phyloP scores from a whole-genome alignment of 2,329 filamentous ascomycete genomes.

The Blastomyces parvus region DNA sequence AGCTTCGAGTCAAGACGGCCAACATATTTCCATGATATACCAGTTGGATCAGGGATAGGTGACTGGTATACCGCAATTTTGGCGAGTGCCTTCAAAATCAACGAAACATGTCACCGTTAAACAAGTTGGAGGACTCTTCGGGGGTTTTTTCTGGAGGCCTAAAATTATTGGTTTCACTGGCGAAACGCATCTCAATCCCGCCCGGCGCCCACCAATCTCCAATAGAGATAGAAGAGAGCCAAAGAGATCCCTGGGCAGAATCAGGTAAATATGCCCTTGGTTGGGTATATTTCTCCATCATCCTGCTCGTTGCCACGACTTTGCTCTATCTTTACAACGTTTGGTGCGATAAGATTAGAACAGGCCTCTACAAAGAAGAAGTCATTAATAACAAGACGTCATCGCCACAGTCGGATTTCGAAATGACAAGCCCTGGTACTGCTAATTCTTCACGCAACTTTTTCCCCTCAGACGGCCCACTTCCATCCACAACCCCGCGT shows the following conservation, averaged over 20 bases:
- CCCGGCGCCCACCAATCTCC: slow-evolving; percentile 48
- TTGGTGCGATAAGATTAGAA: slow-evolving; percentile 87
- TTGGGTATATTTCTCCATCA: slow-evolving; percentile 80
- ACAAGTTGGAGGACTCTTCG: background rate
- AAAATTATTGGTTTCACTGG: slow-evolving; percentile 21
- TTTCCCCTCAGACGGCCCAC: slow-evolving; percentile 57
- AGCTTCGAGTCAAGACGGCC: background rate
- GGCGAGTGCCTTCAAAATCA: background rate
- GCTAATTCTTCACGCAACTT: slow-evolving; percentile 60
- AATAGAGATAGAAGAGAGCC: slow-evolving; percentile 45
- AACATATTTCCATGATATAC: background rate
- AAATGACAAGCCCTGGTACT: slow-evolving; percentile 50
- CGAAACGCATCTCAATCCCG: slow-evolving; percentile 48
- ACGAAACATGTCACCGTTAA: slow-evolving; percentile 5
- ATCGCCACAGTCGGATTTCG: slow-evolving; percentile 51
- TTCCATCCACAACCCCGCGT: slow-evolving; percentile 50
- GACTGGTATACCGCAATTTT: background rate
- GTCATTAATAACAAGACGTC: slow-evolving; percentile 46
- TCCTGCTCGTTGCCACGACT: slow-evolving; percentile 57
- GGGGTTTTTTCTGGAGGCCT: background rate
- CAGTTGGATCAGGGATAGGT: background rate
- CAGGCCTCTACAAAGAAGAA: slow-evolving; percentile 78
- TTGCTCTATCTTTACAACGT: slow-evolving; percentile 71
- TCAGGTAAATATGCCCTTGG: slow-evolving; percentile 78
- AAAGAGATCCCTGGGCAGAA: slow-evolving; percentile 65